Base-by-base conservation (phyloP, 257 asterid genomes). In the Leptodermis oblonga region DNA sequence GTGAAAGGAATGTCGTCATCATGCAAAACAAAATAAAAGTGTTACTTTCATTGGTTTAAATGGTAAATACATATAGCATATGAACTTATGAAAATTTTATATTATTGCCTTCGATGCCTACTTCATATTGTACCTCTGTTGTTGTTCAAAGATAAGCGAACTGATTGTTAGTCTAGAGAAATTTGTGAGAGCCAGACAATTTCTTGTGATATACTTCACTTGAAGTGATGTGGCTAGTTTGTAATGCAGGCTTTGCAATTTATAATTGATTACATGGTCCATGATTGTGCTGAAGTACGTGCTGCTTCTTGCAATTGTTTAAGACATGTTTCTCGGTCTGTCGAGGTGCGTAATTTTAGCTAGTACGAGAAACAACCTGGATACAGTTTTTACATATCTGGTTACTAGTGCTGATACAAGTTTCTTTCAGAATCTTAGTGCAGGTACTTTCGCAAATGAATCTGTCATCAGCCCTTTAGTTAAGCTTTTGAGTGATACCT, bases 231-330 rank as follows among this genome's bases (percentile, higher is more conserved):
- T 67, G 69, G 8, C 55, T 49, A 20, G 28, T 78, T 65, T 66
- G 79, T 59, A 53, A 62, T 84, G 77, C 83, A 94, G 99, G 97
- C 81, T 30, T 62, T 89, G 68, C 67, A 81, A 70, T 77, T 70
- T 60, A 79, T 87, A 56, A 78, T 73, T 33, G 87, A 86, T 65
- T 89, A 95, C 66, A 78, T 94, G 73, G 78, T 74, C 73, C 89
- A 85, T 74, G 92, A 87, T 73, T 85, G 77, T 67, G 77, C 88
- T 79, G 88, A 92, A 62, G 95, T 94, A 58, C 96, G 96, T 61
- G 78, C 81, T 83, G 99, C 99, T 53, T 87, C 97, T 69, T 91
- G 96, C 82, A 70, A 74, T 73, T 87, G 92, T 65, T 81, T 94
- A 86, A 91, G 82, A 86, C 89, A 84, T 70, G 83, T 86, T 73